Conservation (phyloP, 306 rosid species). For the Fagus crenata region DNA sequence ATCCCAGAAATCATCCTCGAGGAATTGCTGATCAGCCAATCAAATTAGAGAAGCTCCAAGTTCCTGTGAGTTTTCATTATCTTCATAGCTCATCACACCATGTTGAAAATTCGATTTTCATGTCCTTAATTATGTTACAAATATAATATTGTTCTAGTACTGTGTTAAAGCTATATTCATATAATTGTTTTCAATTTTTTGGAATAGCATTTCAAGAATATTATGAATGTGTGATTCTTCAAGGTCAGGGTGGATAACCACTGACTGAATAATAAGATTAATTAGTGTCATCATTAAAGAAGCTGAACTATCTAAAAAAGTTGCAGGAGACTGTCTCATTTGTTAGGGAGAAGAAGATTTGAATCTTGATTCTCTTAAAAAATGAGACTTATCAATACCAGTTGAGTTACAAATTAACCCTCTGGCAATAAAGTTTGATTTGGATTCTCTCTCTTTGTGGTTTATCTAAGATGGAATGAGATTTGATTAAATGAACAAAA, state of each 20-base stretch:
- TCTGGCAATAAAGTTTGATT: constrained; percentile 15
- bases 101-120: not conserved
- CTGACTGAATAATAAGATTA: constrained; percentile 18
- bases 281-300: constrained; percentile 38
- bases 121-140: not conserved
- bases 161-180: not conserved
- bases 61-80: not conserved
- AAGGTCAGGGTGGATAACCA: constrained; percentile 24
- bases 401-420: constrained; percentile 18
- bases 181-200: not conserved
- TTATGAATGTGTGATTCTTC: not conserved
- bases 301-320: constrained; percentile 23
- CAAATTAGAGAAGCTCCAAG: constrained; percentile 18
- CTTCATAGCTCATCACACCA: not conserved
- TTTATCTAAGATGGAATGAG: not conserved
- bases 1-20: not conserved
- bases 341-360: too few relatives aligned
- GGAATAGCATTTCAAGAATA: not conserved
- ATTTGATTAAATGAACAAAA: not conserved
- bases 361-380: too few relatives aligned
- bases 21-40: constrained; percentile 11
- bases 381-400: too few relatives aligned
- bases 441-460: not conserved
- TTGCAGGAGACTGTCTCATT: constrained; percentile 4
- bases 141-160: not conserved